Evolutionary conservation across 176 grass and related monocot species (phyloP).

Genomic region (Lolium multiflorum): DNA sequence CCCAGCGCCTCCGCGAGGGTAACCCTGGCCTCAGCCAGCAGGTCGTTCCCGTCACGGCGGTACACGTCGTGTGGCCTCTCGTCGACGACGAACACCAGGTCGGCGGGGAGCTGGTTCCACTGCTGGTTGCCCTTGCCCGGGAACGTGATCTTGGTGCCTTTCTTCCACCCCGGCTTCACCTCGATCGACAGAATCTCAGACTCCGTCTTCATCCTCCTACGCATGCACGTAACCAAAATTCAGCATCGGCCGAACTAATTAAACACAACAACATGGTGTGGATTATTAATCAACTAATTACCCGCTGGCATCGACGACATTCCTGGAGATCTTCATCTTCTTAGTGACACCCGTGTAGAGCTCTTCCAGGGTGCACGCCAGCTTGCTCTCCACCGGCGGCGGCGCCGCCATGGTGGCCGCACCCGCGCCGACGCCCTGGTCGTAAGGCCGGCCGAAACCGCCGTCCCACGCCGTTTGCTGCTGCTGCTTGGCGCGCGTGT

Average conservation of each 20-base stretch:
- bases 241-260: not conserved
- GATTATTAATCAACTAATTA: conserved; percentile 21
- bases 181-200: conserved; percentile 70
- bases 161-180: conserved; percentile 91
- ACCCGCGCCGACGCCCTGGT: conserved; percentile 30
- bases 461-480: conserved; percentile 37
- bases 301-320: conserved; percentile 57
- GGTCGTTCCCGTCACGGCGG: conserved; percentile 70
- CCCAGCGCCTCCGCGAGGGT: conserved; percentile 63
- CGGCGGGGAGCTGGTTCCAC: conserved; percentile 42
- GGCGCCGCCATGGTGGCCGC: not conserved
- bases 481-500: conserved; percentile 38
- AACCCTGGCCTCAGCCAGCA: conserved; percentile 45
- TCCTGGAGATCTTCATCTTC: conserved; percentile 83
- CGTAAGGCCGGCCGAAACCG: conserved; percentile 26
- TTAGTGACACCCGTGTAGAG: conserved; percentile 76
- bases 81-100: conserved; percentile 75
- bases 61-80: conserved; percentile 75
- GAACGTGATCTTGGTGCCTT: conserved; percentile 84
- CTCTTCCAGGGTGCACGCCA: conserved; percentile 87
- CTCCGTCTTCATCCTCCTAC: conserved; percentile 63
- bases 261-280: not conserved
- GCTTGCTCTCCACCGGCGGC: conserved; percentile 63
- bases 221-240: not conserved
- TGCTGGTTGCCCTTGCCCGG: conserved; percentile 63